phyloP scores from a whole-genome alignment of 352 stramenopile species.

The Globisporangium sylvaticum region DNA sequence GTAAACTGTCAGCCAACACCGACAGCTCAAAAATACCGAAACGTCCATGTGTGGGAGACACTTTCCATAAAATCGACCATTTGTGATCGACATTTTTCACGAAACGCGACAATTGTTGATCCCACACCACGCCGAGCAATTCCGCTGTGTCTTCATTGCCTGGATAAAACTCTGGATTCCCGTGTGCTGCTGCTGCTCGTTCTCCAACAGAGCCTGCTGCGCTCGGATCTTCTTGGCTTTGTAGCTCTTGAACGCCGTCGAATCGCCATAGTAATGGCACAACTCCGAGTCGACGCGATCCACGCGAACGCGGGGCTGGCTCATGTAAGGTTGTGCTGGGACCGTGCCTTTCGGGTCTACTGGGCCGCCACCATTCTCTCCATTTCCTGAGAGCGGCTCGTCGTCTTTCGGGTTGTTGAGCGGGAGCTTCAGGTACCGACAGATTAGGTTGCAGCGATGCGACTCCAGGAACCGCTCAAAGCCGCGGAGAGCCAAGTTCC shows the following conservation, averaged over 20 bases:
- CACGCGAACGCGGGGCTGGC: constrained; percentile 43
- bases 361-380: constrained; percentile 15
- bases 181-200: constrained; percentile 17
- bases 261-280: constrained; percentile 74
- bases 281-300: constrained; percentile 60
- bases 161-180: constrained; percentile 8
- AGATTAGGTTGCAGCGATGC: constrained; percentile 82
- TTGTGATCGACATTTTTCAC: neutral
- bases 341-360: constrained; percentile 59
- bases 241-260: constrained; percentile 66
- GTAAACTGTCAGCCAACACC: neutral
- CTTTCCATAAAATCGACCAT: neutral
- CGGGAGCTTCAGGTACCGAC: constrained; percentile 67
- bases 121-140: constrained; percentile 21
- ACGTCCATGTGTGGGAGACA: neutral
- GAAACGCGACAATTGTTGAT: constrained; percentile 9
- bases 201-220: constrained; percentile 16
- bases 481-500: constrained; percentile 62
- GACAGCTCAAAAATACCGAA: neutral
- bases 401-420: constrained; percentile 68
- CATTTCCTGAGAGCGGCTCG: neutral
- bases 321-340: constrained; percentile 71
- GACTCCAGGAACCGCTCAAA: constrained; percentile 73
- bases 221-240: constrained; percentile 42
- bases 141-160: constrained; percentile 20